Evolutionary conservation across 2,329 filamentous ascomycete species (phyloP).

Genomic region (Fusarium incarnatum): DNA sequence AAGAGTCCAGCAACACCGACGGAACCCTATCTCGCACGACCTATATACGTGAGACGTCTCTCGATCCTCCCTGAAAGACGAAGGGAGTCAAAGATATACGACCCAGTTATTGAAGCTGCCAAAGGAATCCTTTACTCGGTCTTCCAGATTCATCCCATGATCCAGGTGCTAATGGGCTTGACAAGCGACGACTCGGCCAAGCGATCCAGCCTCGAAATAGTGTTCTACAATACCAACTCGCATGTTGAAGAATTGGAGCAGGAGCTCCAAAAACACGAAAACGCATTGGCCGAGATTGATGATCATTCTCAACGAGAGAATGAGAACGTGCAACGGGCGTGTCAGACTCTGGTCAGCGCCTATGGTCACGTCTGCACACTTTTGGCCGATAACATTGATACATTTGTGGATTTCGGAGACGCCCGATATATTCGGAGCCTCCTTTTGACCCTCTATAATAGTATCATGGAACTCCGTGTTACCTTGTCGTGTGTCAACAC

Average conservation of each 20-base stretch:
- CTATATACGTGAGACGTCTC: slow-evolving; percentile 72
- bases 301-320: slow-evolving; percentile 65
- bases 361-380: slow-evolving; percentile 74
- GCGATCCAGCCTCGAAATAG: slow-evolving; percentile 72
- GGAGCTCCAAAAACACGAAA: slow-evolving; percentile 72
- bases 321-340: slow-evolving; percentile 72
- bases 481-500: slow-evolving; percentile 57
- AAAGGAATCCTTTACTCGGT: slow-evolving; percentile 75
- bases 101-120: slow-evolving; percentile 72
- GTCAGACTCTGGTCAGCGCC: slow-evolving; percentile 71
- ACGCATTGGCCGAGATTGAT: slow-evolving; percentile 59
- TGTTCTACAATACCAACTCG: slow-evolving; percentile 75
- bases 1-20: slow-evolving; percentile 71
- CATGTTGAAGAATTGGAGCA: slow-evolving; percentile 74
- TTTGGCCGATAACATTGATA: slow-evolving; percentile 70
- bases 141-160: slow-evolving; percentile 75
- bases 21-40: slow-evolving; percentile 67
- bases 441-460: slow-evolving; percentile 73
- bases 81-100: slow-evolving; percentile 69
- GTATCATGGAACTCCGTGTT: slow-evolving; percentile 73
- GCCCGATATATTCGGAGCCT: slow-evolving; percentile 75
- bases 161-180: slow-evolving; percentile 72
- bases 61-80: slow-evolving; percentile 73
- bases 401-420: slow-evolving; percentile 73
- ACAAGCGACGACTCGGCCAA: slow-evolving; percentile 70